Conservation (phyloP, 148 eudicot genomes). For the Oxyria digyna region DNA sequence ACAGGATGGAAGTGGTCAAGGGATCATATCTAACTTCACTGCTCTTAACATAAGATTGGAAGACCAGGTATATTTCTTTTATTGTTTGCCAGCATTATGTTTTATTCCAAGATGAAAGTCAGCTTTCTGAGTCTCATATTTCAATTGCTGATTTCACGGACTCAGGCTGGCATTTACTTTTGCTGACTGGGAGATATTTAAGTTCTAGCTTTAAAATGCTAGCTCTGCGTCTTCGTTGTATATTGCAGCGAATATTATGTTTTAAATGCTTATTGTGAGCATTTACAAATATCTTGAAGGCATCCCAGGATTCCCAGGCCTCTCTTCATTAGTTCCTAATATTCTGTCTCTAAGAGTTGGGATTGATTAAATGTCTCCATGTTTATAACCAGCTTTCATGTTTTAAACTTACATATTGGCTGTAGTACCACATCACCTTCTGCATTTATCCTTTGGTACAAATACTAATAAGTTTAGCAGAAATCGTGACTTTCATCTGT, state of each 20-base stretch:
- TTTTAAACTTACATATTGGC: background rate
- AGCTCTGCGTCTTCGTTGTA: background rate
- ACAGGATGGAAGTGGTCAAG: slow-evolving; percentile 59
- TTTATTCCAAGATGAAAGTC: background rate
- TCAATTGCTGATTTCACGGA: background rate
- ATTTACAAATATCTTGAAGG: background rate
- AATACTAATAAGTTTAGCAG: background rate
- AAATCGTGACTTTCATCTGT: too few species aligned
- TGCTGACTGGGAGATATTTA: background rate
- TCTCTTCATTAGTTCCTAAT: background rate
- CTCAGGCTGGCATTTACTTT: background rate
- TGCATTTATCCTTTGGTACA: background rate
- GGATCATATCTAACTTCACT: slow-evolving; percentile 52
- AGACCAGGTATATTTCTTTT: slow-evolving; percentile 43
- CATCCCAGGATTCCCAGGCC: background rate
- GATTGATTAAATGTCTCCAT: background rate
- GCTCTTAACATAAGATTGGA: slow-evolving; percentile 68
- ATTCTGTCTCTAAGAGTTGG: background rate
- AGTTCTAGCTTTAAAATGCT: background rate
- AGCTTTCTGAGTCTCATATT: background rate
- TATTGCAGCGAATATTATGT: background rate
- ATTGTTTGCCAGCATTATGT: background rate
- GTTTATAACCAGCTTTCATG: background rate
- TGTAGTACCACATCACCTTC: background rate
- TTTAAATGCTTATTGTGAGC: background rate